A percentile compares a stretch with the other conserved stretches of the same genome.
Evolutionary conservation across 148 eudicot genomes (phyloP).

Genomic region (Limonium bicolor): DNA sequence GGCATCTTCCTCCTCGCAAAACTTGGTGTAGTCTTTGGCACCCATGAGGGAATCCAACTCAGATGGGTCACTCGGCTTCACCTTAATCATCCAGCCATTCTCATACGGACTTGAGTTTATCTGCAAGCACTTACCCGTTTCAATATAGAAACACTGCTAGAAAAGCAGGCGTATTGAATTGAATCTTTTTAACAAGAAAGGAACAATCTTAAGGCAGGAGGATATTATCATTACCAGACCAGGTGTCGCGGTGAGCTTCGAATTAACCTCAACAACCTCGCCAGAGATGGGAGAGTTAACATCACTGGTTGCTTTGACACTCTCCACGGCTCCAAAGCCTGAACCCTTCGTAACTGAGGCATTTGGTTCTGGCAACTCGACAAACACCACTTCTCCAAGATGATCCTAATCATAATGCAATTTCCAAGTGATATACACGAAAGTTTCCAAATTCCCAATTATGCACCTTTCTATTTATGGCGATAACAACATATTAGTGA

Average conservation of each 20-base stretch:
- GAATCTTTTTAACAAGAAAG: too few relatives aligned
- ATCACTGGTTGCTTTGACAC: constrained; percentile 95
- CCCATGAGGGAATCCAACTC: constrained; percentile 74
- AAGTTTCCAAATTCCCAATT: too few relatives aligned
- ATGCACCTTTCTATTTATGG: too few relatives aligned
- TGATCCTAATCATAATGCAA: constrained; percentile 51
- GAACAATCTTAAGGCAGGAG: too few relatives aligned
- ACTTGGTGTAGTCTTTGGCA: constrained; percentile 48
- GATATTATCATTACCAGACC: constrained; percentile 90
- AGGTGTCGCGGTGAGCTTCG: constrained; percentile 65
- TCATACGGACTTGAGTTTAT: constrained; percentile 83
- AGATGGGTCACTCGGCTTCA: constrained; percentile 70
- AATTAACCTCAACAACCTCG: constrained; percentile 66
- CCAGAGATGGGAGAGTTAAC: constrained; percentile 85
- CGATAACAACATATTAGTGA: too few relatives aligned
- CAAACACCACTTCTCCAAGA: constrained; percentile 91
- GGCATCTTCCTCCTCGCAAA: constrained; percentile 61
- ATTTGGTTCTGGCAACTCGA: constrained; percentile 75
- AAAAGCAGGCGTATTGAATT: too few relatives aligned
- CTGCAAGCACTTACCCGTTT: too few relatives aligned
- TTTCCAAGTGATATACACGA: too few relatives aligned
- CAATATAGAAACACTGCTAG: too few relatives aligned
- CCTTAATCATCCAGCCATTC: constrained; percentile 98
- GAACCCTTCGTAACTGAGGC: constrained; percentile 26
- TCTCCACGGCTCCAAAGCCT: constrained; percentile 81